Conservation (phyloP, 306 rosid genomes). For the Argentina anserina region DNA sequence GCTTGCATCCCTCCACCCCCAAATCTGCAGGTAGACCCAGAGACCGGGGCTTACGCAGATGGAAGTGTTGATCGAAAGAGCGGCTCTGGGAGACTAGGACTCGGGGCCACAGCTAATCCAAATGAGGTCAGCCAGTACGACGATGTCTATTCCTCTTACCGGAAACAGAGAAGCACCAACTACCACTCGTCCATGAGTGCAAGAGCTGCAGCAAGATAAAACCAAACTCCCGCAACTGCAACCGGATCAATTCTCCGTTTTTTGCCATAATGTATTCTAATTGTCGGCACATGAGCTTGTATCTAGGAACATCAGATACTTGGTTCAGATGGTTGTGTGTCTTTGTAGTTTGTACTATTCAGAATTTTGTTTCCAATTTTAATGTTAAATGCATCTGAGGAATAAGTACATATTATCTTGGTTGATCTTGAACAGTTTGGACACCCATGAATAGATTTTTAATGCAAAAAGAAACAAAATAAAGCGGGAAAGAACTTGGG, state of each 20-base stretch:
- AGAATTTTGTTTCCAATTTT: not conserved
- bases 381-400: not conserved
- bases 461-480: too few relatives aligned
- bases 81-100: conserved; percentile 80
- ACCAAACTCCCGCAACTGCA: not conserved
- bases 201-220: conserved; percentile 64
- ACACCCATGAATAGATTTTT: too few relatives aligned
- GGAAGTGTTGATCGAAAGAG: conserved; percentile 76
- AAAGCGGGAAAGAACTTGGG: too few relatives aligned
- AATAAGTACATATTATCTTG: too few relatives aligned
- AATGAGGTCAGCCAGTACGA: conserved; percentile 90
- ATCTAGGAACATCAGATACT: not conserved
- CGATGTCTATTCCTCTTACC: conserved; percentile 91
- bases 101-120: conserved; percentile 81
- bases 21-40: conserved; percentile 89
- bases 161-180: conserved; percentile 93
- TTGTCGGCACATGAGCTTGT: not conserved
- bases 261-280: not conserved
- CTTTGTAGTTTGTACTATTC: not conserved
- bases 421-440: too few relatives aligned
- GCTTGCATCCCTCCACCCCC: conserved; percentile 97
- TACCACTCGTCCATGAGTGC: conserved; percentile 93
- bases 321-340: not conserved
- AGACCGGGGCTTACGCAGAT: conserved; percentile 76
- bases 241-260: not conserved